Base-by-base conservation (phyloP, 2,329 filamentous ascomycete genomes). In the Coniochaeta hoffmannii region DNA sequence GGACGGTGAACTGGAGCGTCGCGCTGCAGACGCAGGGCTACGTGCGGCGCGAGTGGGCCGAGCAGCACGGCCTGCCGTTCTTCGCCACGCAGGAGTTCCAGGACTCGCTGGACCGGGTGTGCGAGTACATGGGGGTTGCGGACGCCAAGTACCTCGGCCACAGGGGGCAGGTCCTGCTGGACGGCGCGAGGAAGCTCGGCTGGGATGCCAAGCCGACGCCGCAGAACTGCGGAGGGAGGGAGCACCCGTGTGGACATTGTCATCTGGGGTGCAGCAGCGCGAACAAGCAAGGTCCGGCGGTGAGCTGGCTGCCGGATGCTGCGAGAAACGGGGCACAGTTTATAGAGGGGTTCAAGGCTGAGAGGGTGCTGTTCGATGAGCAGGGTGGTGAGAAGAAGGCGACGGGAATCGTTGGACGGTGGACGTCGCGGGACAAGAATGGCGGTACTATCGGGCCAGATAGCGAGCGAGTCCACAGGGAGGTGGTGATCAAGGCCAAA, bases 1-100 rank as follows among this genome's bases (percentile, higher is more conserved):
- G 91, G 6, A 90, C 89, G 0, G 72, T 96, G 63, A 97, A 97
- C 70, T 97, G 91, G 91, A 88, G 79, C 64, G 81, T 82, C 9
- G 74, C 74, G 53, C 72, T 85, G 53, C 76, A 79, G 62, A 88
- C 89, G 0, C 89, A 93, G 65, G 83, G 81, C 26, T 88, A 79
- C 60, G 89, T 96, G 1, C 82, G 91, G 3, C 76, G 83, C 61
- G 90, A 96, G 70, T 97, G 93, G 92, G 86, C 89, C 0, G 75
- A 81, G 53, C 70, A 76, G 50, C 64, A 72, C 15, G 85, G 85
- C 0, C 73, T 97, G 24, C 78, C 81, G 0, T 87, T 96, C 63
- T 95, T 96, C 67, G 84, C 82, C 0, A 85, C 85, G 0, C 68
- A 77, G 0, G 85, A 86, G 19, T 97, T 87, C 64, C 90, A 96